Evolutionary conservation across 2,329 filamentous ascomycete genomes (phyloP).

Genomic region (Fusarium sp.): DNA sequence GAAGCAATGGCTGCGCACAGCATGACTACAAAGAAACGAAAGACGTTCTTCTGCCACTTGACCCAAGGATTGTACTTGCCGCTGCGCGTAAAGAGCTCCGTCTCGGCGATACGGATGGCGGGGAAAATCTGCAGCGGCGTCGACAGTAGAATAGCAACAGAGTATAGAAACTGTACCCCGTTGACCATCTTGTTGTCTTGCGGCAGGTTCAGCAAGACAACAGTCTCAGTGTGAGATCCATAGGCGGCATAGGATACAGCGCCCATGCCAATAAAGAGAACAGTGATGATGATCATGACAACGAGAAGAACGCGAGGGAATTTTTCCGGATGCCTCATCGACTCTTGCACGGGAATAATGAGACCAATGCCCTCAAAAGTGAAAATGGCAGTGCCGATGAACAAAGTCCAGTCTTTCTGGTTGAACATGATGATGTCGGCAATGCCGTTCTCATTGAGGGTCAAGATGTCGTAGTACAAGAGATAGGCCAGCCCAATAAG

Average conservation of each 20-base stretch:
- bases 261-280: constrained; percentile 90
- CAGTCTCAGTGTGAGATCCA: constrained; percentile 93
- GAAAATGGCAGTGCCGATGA: constrained; percentile 98
- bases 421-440: constrained; percentile 94
- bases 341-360: constrained; percentile 97
- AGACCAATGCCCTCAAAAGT: constrained; percentile 98
- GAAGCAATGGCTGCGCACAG: constrained; percentile 88
- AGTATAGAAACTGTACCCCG: constrained; percentile 94
- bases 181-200: constrained; percentile 97
- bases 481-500: constrained; percentile 90
- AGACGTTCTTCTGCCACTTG: constrained; percentile 99
- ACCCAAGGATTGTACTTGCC: constrained; percentile 98
- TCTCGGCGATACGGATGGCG: constrained; percentile 95
- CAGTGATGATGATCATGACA: constrained; percentile 95
- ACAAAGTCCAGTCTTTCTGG: constrained; percentile 89
- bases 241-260: constrained; percentile 96
- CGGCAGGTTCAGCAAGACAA: constrained; percentile 94
- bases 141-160: constrained; percentile 93
- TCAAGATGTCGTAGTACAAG: constrained; percentile 93
- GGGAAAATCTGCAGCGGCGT: constrained; percentile 98
- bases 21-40: constrained; percentile 91
- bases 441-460: constrained; percentile 77
- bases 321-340: constrained; percentile 89
- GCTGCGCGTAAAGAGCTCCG: constrained; percentile 90
- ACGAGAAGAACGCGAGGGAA: constrained; percentile 88